phyloP scores from a whole-genome alignment of 2,329 filamentous ascomycete genomes.

The Fulvia fulva region DNA sequence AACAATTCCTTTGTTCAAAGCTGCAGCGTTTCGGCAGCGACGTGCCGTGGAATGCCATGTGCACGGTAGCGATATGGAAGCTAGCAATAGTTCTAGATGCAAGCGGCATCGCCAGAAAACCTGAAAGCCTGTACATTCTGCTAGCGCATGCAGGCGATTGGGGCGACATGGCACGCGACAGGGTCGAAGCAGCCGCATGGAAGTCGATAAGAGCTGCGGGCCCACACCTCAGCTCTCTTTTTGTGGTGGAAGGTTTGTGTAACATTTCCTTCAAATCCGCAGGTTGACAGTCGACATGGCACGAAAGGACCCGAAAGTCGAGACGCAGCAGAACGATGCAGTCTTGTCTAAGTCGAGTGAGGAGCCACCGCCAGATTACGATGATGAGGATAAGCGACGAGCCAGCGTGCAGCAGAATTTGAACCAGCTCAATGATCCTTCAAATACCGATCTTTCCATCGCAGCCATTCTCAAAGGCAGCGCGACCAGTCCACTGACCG shows the following conservation, averaged over 20 bases:
- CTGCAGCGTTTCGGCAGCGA: background rate
- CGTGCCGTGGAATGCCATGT: background rate
- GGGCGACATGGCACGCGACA: background rate
- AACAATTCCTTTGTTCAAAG: background rate
- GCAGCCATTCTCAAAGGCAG: slow-evolving; percentile 1
- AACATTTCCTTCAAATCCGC: background rate
- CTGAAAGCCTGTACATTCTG: background rate
- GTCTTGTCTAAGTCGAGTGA: background rate
- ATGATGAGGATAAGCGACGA: background rate
- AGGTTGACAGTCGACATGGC: background rate
- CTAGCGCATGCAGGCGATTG: background rate
- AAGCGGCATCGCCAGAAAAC: background rate
- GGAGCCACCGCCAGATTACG: background rate
- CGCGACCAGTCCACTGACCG: slow-evolving; percentile 17
- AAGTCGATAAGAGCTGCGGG: background rate
- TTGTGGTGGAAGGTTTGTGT: background rate
- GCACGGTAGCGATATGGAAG: background rate
- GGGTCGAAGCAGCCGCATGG: background rate
- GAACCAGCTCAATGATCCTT: background rate
- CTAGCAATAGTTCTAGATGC: background rate
- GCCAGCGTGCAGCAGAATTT: background rate
- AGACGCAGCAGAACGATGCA: no score
- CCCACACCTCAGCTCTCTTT: background rate
- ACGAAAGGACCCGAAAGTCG: background rate
- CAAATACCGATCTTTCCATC: background rate